These are phyloP conservation scores for Boletus sp. DNA, from an alignment of 768 basidiomycete species.

Conservation along the genomic window DNA sequence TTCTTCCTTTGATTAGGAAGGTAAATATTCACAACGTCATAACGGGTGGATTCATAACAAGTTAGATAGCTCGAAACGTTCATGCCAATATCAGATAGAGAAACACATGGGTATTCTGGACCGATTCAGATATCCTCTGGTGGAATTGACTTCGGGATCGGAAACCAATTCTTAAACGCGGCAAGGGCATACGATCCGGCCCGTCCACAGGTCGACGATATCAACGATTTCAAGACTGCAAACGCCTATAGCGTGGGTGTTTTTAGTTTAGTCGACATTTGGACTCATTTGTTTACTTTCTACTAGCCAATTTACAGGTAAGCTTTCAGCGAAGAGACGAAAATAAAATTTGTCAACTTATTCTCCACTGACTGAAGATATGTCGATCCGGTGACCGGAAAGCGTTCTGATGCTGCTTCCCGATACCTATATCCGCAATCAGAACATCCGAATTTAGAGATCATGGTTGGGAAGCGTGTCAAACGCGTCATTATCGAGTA, in stretches of 20 bases:
- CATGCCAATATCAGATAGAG: constrained; percentile 29
- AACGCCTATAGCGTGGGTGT: constrained; percentile 22
- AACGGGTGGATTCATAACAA: constrained; percentile 35
- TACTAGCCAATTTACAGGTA: constrained; percentile 17
- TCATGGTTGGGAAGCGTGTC: constrained; percentile 25
- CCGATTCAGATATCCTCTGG: constrained; percentile 23
- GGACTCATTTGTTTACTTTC: not conserved
- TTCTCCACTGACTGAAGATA: constrained; percentile 39
- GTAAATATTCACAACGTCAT: constrained; percentile 25
- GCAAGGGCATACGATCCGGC: constrained; percentile 46
- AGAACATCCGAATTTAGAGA: constrained; percentile 27
- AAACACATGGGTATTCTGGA: constrained; percentile 36
- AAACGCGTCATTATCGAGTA: not conserved
- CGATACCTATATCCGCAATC: constrained; percentile 36
- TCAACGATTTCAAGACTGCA: constrained; percentile 39
- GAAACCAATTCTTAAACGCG: constrained; percentile 45
- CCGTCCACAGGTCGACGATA: constrained; percentile 43
- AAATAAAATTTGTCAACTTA: not conserved
- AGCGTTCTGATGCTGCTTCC: constrained; percentile 31
- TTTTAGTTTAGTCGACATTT: not conserved
- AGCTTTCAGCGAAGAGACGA: not conserved
- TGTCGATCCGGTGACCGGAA: constrained; percentile 42
- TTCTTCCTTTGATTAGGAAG: constrained; percentile 60
- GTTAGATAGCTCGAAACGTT: constrained; percentile 46
- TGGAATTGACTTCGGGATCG: constrained; percentile 12